Percentiles rank a stretch among this genome's conserved stretches.
These are phyloP conservation scores for Stereocaulon alpinum DNA, from an alignment of 495 filamentous ascomycete genomes.

Conservation along the genomic window DNA sequence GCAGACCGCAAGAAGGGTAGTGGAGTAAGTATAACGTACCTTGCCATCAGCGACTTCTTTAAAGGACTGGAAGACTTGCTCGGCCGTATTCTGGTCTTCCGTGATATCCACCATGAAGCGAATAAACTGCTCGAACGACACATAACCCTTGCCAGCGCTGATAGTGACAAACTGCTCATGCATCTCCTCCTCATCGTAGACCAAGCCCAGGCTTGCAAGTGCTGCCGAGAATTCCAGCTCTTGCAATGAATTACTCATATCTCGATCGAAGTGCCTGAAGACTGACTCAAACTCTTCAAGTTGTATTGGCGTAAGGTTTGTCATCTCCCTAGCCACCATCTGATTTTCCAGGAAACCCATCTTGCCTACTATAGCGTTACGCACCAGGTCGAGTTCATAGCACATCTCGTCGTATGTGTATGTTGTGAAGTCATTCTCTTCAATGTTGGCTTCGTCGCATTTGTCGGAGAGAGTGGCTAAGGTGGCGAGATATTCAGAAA, in stretches of 20 bases:
- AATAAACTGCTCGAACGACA: conserved; percentile 98
- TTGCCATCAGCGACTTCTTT: conserved; percentile 96
- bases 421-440: conserved; percentile 97
- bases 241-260: conserved; percentile 77
- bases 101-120: conserved; percentile 98
- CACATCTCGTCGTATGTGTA: conserved; percentile 93
- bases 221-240: conserved; percentile 95
- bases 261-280: conserved; percentile 95
- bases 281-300: conserved; percentile 97
- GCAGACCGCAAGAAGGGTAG: no score
- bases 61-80: conserved; percentile 96
- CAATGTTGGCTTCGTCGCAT: conserved; percentile 92
- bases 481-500: conserved; percentile 76
- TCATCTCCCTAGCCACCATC: conserved; percentile 94
- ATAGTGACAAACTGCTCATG: conserved; percentile 77
- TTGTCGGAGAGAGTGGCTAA: conserved; percentile 75
- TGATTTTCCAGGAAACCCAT: conserved; percentile 95
- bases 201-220: conserved; percentile 80
- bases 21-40: conserved; percentile 32
- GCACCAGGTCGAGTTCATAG: conserved; percentile 88
- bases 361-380: conserved; percentile 85
- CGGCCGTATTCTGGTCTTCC: conserved; percentile 95
- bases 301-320: conserved; percentile 94
- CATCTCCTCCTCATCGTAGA: conserved; percentile 95
- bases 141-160: conserved; percentile 59